These are phyloP conservation scores for Melastoma candidum DNA, from an alignment of 441 rosid genomes.

Conservation along the genomic window DNA sequence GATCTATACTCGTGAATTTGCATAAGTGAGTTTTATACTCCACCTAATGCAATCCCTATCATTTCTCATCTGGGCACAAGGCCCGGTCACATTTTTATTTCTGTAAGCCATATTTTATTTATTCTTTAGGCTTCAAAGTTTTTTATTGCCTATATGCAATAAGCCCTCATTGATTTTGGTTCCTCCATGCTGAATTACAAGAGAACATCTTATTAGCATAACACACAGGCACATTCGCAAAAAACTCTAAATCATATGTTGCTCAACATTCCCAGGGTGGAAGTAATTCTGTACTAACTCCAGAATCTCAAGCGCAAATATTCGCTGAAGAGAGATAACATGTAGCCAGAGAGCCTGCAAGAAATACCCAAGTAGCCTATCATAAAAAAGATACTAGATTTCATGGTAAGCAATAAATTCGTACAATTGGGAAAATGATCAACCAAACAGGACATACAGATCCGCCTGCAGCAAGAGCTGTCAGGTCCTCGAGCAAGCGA, in stretches of 20 bases:
- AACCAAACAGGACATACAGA: constrained; percentile 55
- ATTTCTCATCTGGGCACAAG: too few relatives aligned
- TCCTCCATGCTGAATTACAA: too few relatives aligned
- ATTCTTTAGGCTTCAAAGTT: too few relatives aligned
- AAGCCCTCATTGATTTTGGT: too few relatives aligned
- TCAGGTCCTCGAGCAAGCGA: constrained; percentile 97
- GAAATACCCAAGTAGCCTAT: constrained; percentile 17
- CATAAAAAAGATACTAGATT: constrained; percentile 10
- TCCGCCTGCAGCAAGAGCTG: constrained; percentile 99
- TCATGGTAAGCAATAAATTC: not conserved
- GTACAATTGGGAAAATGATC: constrained; percentile 1
- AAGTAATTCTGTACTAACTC: constrained; percentile 62
- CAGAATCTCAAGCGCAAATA: constrained; percentile 83
- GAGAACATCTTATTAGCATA: constrained; percentile 2
- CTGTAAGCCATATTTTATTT: too few relatives aligned
- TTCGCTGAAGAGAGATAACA: constrained; percentile 71
- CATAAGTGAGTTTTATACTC: too few relatives aligned
- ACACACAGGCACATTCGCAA: constrained; percentile 2
- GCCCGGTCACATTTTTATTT: too few relatives aligned
- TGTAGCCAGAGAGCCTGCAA: constrained; percentile 81
- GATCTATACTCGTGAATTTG: too few relatives aligned
- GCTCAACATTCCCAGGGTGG: not conserved
- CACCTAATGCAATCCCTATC: too few relatives aligned
- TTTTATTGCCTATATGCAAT: too few relatives aligned
- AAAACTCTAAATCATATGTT: not conserved